Conservation (phyloP, 352 stramenopile species). For the Detonula confervacea region DNA sequence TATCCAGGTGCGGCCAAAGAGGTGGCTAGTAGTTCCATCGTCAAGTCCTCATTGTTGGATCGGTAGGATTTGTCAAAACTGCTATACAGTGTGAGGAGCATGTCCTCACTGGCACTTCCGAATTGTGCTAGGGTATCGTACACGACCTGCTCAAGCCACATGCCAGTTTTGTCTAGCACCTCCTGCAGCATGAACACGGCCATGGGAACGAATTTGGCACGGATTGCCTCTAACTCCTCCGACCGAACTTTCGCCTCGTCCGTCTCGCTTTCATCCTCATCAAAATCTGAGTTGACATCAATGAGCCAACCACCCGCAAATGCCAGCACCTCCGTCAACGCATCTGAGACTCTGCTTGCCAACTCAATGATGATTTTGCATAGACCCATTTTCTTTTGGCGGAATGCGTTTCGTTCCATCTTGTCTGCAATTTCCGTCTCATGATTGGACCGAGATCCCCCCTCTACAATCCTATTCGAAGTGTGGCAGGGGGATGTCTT, state of each 20-base stretch:
- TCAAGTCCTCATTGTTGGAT: conserved; percentile 9
- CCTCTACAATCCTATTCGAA: conserved; percentile 10
- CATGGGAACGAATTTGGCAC: conserved; percentile 52
- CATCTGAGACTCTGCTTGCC: conserved; percentile 50
- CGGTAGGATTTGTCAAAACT: conserved; percentile 53
- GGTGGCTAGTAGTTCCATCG: conserved; percentile 29
- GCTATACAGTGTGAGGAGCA: conserved; percentile 48
- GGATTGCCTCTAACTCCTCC: conserved; percentile 63
- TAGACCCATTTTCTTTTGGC: conserved; percentile 53
- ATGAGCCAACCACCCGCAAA: conserved; percentile 76
- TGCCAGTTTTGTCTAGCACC: conserved; percentile 73
- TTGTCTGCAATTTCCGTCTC: conserved; percentile 56
- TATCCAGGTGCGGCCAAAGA: conserved; percentile 54
- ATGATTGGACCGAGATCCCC: conserved; percentile 13
- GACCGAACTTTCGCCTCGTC: conserved; percentile 32
- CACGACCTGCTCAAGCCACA: conserved; percentile 70
- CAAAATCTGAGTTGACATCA: conserved; percentile 35
- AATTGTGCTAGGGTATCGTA: conserved; percentile 55
- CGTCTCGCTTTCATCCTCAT: conserved; percentile 31
- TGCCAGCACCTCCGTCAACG: conserved; percentile 63
- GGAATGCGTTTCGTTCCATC: conserved; percentile 58
- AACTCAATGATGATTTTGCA: conserved; percentile 59
- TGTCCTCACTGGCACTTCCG: conserved; percentile 43
- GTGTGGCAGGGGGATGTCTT: conserved; percentile 46
- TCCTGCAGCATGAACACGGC: conserved; percentile 66